phyloP scores from a whole-genome alignment of 441 rosid species.

The Capsella rubella region DNA sequence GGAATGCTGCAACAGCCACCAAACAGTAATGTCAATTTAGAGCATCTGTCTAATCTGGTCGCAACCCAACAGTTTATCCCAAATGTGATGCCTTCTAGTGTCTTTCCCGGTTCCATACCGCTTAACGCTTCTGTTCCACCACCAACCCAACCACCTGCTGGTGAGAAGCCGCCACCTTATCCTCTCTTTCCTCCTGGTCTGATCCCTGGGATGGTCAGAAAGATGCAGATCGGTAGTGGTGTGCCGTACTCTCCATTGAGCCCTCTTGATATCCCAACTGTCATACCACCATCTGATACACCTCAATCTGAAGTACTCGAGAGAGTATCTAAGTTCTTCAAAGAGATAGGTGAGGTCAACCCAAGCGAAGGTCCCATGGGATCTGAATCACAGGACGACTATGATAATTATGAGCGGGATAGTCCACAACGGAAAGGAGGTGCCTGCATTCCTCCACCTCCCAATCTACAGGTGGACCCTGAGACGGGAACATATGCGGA shows the following conservation, averaged over 20 bases:
- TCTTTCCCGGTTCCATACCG: conserved; percentile 71
- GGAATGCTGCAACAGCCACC: conserved; percentile 61
- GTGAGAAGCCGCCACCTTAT: conserved; percentile 86
- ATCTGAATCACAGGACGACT: conserved; percentile 67
- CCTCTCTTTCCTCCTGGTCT: conserved; percentile 99
- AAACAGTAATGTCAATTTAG: conserved; percentile 56
- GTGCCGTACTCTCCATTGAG: conserved; percentile 96
- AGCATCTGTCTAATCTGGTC: conserved; percentile 55
- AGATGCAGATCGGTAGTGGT: conserved; percentile 99
- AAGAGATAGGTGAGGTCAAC: conserved; percentile 90
- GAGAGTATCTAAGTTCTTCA: conserved; percentile 90
- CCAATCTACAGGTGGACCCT: conserved; percentile 85
- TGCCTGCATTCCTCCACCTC: conserved; percentile 97
- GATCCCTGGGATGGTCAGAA: conserved; percentile 96
- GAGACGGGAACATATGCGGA: conserved; percentile 89
- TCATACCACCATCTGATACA: conserved; percentile 82
- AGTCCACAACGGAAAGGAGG: conserved; percentile 86
- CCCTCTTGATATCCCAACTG: conserved; percentile 94
- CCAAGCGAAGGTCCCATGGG: conserved; percentile 90
- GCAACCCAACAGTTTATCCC: conserved; percentile 70
- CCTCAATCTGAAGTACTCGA: conserved; percentile 80
- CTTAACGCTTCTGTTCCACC: conserved; percentile 63
- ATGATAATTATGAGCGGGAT: conserved; percentile 74
- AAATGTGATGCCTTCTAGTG: conserved; percentile 56
- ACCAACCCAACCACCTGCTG: conserved; percentile 49